Conservation (phyloP, 495 filamentous ascomycete genomes). For the Tuber microsphaerosporum region DNA sequence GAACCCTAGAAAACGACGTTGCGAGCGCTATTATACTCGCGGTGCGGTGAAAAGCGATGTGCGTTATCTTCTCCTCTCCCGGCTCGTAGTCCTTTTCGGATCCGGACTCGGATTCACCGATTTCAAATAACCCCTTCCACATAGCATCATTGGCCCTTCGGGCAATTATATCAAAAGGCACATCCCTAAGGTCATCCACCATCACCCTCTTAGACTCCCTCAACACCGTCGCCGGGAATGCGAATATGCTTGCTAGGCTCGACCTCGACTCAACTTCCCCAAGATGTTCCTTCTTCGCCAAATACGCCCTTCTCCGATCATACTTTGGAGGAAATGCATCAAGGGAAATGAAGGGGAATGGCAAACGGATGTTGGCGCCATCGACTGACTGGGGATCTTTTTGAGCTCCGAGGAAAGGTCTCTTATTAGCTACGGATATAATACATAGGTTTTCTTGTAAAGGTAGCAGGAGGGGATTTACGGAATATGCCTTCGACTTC, state of each 20-base stretch:
- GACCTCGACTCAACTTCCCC: background rate
- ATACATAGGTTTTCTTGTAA: background rate
- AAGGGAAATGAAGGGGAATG: background rate
- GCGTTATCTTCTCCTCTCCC: slow-evolving; percentile 18
- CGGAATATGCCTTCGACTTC: slow-evolving; percentile 18
- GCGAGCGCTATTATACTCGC: slow-evolving; percentile 16
- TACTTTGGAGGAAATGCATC: background rate
- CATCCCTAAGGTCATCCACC: background rate
- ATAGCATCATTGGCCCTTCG: background rate
- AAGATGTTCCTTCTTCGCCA: background rate
- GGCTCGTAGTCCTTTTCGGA: background rate
- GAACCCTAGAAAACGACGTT: slow-evolving; percentile 20
- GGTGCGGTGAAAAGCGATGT: slow-evolving; percentile 27
- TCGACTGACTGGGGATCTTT: background rate
- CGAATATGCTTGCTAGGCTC: background rate
- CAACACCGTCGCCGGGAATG: background rate
- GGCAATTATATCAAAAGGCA: background rate
- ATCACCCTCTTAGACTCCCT: background rate
- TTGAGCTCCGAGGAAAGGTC: background rate
- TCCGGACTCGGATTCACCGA: background rate
- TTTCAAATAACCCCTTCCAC: background rate
- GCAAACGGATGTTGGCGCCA: background rate
- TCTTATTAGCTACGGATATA: background rate
- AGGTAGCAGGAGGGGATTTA: slow-evolving; percentile 5
- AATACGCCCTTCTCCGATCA: background rate